Percentiles rank a stretch among this genome's conserved stretches.
phyloP scores from a whole-genome alignment of 2,329 filamentous ascomycete species.

The Plectosphaerella plurivora region DNA sequence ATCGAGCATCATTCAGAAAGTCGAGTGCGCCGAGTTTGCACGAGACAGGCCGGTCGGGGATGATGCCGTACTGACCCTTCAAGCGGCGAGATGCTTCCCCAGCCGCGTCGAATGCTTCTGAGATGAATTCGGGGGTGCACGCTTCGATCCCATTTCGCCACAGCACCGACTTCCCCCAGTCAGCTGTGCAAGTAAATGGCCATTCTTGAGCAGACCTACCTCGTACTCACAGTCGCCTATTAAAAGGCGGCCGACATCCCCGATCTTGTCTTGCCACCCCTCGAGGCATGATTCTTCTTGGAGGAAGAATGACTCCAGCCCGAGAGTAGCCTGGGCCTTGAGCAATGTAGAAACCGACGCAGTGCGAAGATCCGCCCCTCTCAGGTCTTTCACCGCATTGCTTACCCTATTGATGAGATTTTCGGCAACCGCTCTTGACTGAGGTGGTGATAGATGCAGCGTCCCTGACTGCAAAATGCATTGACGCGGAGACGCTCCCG shows the following conservation, averaged over 20 bases:
- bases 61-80: slow-evolving; percentile 34
- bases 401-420: background rate
- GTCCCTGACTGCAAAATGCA: slow-evolving; percentile 35
- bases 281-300: slow-evolving; percentile 29
- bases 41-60: slow-evolving; percentile 29
- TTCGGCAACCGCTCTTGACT: slow-evolving; percentile 16
- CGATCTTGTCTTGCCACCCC: slow-evolving; percentile 27
- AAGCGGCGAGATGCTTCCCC: slow-evolving; percentile 22
- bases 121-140: slow-evolving; percentile 25
- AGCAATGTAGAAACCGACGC: slow-evolving; percentile 24
- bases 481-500: slow-evolving; percentile 23
- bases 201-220: slow-evolving; percentile 15
- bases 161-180: slow-evolving; percentile 29
- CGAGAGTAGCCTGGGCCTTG: slow-evolving; percentile 26
- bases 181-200: background rate
- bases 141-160: slow-evolving; percentile 38
- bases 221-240: slow-evolving; percentile 39
- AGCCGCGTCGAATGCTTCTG: slow-evolving; percentile 24
- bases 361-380: slow-evolving; percentile 12
- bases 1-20: slow-evolving; percentile 27
- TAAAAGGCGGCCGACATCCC: slow-evolving; percentile 28
- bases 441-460: slow-evolving; percentile 35
- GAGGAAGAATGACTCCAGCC: slow-evolving; percentile 35
- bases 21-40: slow-evolving; percentile 34
- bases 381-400: background rate